Conservation (phyloP, 352 stramenopile genomes). For the Phytophthora hybrid region DNA sequence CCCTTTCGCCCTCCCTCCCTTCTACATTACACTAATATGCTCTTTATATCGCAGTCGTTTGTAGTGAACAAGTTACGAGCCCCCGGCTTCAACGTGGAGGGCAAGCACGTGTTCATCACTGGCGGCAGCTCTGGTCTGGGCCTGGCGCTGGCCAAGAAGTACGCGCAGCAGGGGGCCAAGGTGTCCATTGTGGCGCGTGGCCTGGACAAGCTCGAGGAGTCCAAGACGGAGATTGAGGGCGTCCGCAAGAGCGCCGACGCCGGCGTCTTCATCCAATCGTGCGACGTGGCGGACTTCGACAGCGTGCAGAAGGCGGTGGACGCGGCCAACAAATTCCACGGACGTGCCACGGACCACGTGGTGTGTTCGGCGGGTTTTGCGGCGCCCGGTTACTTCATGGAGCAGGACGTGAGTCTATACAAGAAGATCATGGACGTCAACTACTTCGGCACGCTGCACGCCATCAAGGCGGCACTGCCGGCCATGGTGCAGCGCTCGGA, state of each 20-base stretch:
- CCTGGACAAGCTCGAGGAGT: constrained; percentile 63
- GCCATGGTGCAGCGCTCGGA: constrained; percentile 79
- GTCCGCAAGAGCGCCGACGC: constrained; percentile 41
- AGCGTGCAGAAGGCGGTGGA: constrained; percentile 71
- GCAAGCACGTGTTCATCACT: constrained; percentile 87
- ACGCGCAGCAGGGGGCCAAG: constrained; percentile 70
- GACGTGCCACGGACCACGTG: constrained; percentile 72
- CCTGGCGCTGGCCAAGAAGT: constrained; percentile 74
- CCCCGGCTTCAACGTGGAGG: constrained; percentile 77
- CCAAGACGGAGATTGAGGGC: constrained; percentile 68
- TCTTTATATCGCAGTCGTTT: constrained; percentile 51
- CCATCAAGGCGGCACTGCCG: constrained; percentile 83
- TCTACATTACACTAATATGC: constrained; percentile 12
- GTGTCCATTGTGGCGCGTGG: constrained; percentile 78
- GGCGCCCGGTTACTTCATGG: constrained; percentile 76
- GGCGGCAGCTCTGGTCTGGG: constrained; percentile 77
- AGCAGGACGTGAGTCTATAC: constrained; percentile 76
- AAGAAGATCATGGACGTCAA: constrained; percentile 89
- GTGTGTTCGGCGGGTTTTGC: constrained; percentile 74
- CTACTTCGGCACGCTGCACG: constrained; percentile 86
- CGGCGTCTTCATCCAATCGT: constrained; percentile 75
- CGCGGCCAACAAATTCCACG: constrained; percentile 74
- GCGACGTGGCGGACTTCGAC: constrained; percentile 72
- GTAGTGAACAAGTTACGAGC: constrained; percentile 67
- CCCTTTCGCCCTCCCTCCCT: neutral